Percentiles rank a stretch among this genome's conserved stretches.
These are phyloP conservation scores for Aspergillus neotritici DNA, from an alignment of 2,329 filamentous ascomycete genomes.

Conservation along the genomic window DNA sequence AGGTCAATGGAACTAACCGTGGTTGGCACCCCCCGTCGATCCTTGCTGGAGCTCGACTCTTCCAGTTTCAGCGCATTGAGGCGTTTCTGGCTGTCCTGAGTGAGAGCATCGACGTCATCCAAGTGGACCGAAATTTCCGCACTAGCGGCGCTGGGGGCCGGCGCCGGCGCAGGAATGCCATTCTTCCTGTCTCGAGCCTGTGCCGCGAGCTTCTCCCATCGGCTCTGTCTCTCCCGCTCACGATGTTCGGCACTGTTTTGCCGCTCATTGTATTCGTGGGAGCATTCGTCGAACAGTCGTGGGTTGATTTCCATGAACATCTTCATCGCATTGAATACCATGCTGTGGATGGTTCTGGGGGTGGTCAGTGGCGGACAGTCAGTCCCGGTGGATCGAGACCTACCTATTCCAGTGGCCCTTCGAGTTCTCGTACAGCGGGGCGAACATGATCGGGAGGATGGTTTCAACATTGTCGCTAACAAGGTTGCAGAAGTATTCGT, in stretches of 20 bases:
- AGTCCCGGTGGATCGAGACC: constrained; percentile 20
- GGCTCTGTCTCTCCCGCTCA: constrained; percentile 72
- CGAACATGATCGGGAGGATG: constrained; percentile 98
- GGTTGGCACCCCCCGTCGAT: constrained; percentile 43
- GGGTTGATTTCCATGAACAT: constrained; percentile 99
- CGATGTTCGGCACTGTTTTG: constrained; percentile 87
- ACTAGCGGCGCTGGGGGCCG: constrained; percentile 27
- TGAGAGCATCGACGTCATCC: constrained; percentile 72
- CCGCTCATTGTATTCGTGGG: constrained; percentile 93
- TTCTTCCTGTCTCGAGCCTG: constrained; percentile 67
- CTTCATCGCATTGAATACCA: constrained; percentile 99
- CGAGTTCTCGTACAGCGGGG: constrained; percentile 94
- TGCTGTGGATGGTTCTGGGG: constrained; percentile 91
- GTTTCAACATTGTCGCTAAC: constrained; percentile 99
- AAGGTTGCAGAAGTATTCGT: constrained; percentile 98
- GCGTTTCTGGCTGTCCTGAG: constrained; percentile 78
- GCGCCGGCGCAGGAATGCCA: constrained; percentile 29
- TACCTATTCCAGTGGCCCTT: constrained; percentile 99
- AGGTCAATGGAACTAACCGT: constrained; percentile 41
- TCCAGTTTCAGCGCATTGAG: constrained; percentile 88
- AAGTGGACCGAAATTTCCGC: constrained; percentile 41
- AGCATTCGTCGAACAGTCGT: constrained; percentile 96
- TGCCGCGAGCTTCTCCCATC: constrained; percentile 82
- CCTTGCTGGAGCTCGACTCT: constrained; percentile 48
- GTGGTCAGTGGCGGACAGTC: constrained; percentile 1